Conservation (phyloP, 2,329 filamentous ascomycete species). For the Orbilia brochopaga region DNA sequence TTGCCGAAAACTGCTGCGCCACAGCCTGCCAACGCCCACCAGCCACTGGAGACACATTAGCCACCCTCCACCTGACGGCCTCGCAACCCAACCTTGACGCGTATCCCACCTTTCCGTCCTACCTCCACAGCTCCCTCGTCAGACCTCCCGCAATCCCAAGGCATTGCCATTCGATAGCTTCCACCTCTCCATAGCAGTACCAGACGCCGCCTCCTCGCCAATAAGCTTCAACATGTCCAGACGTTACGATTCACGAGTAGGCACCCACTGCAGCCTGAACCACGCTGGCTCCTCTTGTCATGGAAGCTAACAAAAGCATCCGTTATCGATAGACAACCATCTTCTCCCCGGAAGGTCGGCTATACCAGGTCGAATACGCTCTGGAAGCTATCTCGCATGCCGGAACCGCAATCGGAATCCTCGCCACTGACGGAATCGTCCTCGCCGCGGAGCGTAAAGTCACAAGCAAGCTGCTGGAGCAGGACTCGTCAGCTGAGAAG, state of each 20-base stretch:
- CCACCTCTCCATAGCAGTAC: constrained; percentile 2
- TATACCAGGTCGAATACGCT: constrained; percentile 99
- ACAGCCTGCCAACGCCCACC: constrained; percentile 14
- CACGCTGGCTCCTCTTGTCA: constrained; percentile 53
- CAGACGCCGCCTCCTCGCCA: background rate
- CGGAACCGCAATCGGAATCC: constrained; percentile 92
- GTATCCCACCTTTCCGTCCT: constrained; percentile 46
- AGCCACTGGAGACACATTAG: constrained; percentile 31
- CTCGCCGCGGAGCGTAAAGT: constrained; percentile 98
- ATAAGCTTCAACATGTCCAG: constrained; percentile 74
- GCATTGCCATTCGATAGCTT: constrained; percentile 32
- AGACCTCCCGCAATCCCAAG: constrained; percentile 22
- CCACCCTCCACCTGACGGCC: constrained; percentile 50
- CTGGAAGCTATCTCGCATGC: constrained; percentile 98
- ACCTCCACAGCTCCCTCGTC: constrained; percentile 29
- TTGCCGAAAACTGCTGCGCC: constrained; percentile 10
- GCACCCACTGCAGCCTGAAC: constrained; percentile 56
- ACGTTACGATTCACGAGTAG: constrained; percentile 94
- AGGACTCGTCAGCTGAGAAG: constrained; percentile 99
- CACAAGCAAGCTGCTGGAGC: constrained; percentile 97
- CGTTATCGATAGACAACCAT: constrained; percentile 78
- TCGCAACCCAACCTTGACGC: constrained; percentile 51
- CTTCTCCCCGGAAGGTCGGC: constrained; percentile 97
- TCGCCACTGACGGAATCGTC: constrained; percentile 98
- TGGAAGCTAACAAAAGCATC: constrained; percentile 19